Evolutionary conservation across 2,329 filamentous ascomycete species (phyloP).

Genomic region (Colletotrichum tanaceti): DNA sequence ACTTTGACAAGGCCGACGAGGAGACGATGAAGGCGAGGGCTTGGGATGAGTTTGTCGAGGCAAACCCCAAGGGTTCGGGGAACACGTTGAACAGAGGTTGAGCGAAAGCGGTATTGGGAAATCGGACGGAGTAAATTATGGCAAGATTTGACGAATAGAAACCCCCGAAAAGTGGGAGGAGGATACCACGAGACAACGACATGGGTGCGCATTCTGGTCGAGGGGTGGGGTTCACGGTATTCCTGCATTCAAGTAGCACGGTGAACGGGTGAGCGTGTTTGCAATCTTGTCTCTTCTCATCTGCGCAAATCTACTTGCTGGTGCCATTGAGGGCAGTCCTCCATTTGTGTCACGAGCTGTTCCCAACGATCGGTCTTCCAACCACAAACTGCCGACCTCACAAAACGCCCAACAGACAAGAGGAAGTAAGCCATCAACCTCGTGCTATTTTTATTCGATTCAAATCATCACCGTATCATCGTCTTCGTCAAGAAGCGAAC

Average conservation of each 20-base stretch:
- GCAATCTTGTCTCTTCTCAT: neutral
- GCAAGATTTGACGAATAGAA: constrained; percentile 23
- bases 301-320: neutral
- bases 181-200: constrained; percentile 26
- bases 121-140: constrained; percentile 23
- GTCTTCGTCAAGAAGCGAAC: constrained; percentile 30
- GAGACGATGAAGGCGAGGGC: constrained; percentile 93
- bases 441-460: neutral
- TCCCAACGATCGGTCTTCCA: neutral
- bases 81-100: constrained; percentile 85
- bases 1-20: constrained; percentile 85
- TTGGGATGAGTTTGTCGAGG: constrained; percentile 95
- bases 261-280: neutral
- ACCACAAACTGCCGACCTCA: constrained; percentile 1
- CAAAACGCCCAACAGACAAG: constrained; percentile 10
- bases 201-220: neutral
- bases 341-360: neutral
- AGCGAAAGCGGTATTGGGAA: constrained; percentile 19
- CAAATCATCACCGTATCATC: constrained; percentile 40
- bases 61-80: constrained; percentile 84
- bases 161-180: constrained; percentile 3
- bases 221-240: neutral
- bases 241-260: constrained; percentile 5
- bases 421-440: neutral
- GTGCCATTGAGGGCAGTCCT: neutral